Conservation (phyloP, 2,329 filamentous ascomycete species). For the Incumbomyces delicatus region DNA sequence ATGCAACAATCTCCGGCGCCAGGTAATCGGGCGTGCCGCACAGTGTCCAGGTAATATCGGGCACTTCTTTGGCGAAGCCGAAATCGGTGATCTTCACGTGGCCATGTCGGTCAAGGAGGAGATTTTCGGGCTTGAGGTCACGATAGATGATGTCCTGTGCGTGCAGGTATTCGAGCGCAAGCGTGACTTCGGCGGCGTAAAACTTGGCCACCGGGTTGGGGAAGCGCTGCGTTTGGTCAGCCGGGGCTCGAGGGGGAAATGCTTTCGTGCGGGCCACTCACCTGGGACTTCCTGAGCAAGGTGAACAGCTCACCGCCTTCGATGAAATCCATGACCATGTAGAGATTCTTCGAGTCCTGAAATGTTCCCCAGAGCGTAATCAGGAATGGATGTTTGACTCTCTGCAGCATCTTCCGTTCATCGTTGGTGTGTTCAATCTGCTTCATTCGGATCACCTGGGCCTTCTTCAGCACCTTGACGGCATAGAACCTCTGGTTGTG, state of each 20-base stretch:
- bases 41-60: constrained; percentile 97
- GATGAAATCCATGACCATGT: constrained; percentile 99
- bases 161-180: constrained; percentile 92
- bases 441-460: constrained; percentile 99
- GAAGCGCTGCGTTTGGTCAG: constrained; percentile 60
- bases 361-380: constrained; percentile 98
- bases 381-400: constrained; percentile 95
- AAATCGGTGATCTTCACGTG: constrained; percentile 98
- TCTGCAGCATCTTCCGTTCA: constrained; percentile 87
- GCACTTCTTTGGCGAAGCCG: constrained; percentile 94
- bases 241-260: not conserved
- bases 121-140: constrained; percentile 90
- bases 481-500: constrained; percentile 98
- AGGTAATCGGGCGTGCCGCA: constrained; percentile 97
- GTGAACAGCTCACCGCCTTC: constrained; percentile 97
- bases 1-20: constrained; percentile 95
- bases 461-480: constrained; percentile 97
- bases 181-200: constrained; percentile 92
- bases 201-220: constrained; percentile 98
- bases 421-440: constrained; percentile 99
- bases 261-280: constrained; percentile 42
- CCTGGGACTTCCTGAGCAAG: constrained; percentile 82
- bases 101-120: constrained; percentile 82
- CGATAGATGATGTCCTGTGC: constrained; percentile 94
- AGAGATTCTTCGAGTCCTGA: constrained; percentile 87